These are phyloP conservation scores for Pseudogymnoascus sp. DNA, from an alignment of 2,329 filamentous ascomycete species.

Conservation along the genomic window DNA sequence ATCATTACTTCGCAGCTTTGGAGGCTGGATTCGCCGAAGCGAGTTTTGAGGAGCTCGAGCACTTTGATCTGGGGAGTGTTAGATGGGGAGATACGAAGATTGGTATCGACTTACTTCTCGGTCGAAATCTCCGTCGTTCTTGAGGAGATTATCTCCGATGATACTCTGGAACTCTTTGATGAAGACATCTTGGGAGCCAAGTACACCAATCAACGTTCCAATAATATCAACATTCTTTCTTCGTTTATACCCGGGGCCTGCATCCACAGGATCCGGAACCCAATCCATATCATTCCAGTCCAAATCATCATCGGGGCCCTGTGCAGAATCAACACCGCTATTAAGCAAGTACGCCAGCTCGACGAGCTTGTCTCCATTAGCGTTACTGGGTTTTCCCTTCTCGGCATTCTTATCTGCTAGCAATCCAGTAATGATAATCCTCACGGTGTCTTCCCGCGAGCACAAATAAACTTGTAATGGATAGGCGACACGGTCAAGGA, in stretches of 20 bases:
- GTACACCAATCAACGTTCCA: conserved; percentile 77
- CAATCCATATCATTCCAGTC: conserved; percentile 92
- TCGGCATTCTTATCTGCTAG: conserved; percentile 51
- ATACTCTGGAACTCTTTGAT: conserved; percentile 90
- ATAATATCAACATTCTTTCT: conserved; percentile 87
- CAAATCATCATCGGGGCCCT: conserved; percentile 56
- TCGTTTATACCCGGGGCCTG: conserved; percentile 83
- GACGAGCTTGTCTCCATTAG: conserved; percentile 45
- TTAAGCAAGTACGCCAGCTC: conserved; percentile 60
- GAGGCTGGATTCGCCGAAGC: conserved; percentile 76
- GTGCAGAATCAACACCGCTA: conserved; percentile 36
- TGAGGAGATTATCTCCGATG: conserved; percentile 72
- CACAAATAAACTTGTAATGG: conserved; percentile 70
- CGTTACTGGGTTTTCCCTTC: conserved; percentile 29
- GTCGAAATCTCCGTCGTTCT: conserved; percentile 59
- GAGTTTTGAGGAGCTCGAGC: conserved; percentile 76
- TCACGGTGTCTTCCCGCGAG: conserved; percentile 68
- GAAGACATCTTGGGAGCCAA: conserved; percentile 84
- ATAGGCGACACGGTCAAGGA: conserved; percentile 66
- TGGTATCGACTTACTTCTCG: conserved; percentile 47
- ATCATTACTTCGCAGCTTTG: conserved; percentile 98
- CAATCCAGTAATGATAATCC: conserved; percentile 67
- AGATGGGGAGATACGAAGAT: conserved; percentile 10
- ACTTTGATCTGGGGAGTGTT: conserved; percentile 53
- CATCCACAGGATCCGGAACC: conserved; percentile 88